These are phyloP conservation scores for Plectosphaerella sp. DNA, from an alignment of 2,329 filamentous ascomycete species.

Conservation along the genomic window DNA sequence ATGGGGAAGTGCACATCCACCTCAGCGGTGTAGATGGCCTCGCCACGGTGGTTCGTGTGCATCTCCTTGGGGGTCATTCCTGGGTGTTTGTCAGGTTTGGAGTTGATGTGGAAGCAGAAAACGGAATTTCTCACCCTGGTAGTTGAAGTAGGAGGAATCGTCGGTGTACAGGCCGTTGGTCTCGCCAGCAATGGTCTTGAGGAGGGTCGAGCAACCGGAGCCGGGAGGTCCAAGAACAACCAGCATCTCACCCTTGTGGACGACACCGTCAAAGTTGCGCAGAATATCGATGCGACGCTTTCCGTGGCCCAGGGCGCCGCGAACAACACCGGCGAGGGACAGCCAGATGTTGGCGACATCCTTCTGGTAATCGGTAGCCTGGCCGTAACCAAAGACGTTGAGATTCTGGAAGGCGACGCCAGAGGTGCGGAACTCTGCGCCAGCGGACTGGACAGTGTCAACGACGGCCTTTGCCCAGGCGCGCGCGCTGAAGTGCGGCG, in stretches of 20 bases:
- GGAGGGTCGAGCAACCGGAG: conserved; percentile 75
- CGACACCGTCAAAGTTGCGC: conserved; percentile 62
- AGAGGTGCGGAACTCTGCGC: conserved; percentile 52
- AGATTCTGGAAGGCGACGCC: conserved; percentile 65
- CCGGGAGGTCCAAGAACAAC: conserved; percentile 70
- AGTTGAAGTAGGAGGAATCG: conserved; percentile 70
- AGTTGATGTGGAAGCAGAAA: not conserved
- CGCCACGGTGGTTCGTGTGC: conserved; percentile 73
- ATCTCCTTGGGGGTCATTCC: conserved; percentile 68
- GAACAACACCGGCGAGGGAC: conserved; percentile 35
- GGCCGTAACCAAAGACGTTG: conserved; percentile 64
- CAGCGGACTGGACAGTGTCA: conserved; percentile 45
- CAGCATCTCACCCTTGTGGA: conserved; percentile 69
- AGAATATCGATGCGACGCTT: conserved; percentile 63
- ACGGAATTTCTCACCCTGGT: conserved; percentile 53
- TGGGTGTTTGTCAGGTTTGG: conserved; percentile 17
- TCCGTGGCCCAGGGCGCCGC: conserved; percentile 47
- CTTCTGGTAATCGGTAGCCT: conserved; percentile 67
- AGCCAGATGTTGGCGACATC: conserved; percentile 60
- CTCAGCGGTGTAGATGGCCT: conserved; percentile 84
- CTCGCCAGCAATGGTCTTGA: conserved; percentile 81
- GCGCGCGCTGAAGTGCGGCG: conserved; percentile 46
- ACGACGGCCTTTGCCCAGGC: conserved; percentile 59
- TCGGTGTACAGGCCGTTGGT: conserved; percentile 76
- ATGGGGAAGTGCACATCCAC: conserved; percentile 78